Conservation (phyloP, 2,329 filamentous ascomycete genomes). For the Talaromyces islandicus region DNA sequence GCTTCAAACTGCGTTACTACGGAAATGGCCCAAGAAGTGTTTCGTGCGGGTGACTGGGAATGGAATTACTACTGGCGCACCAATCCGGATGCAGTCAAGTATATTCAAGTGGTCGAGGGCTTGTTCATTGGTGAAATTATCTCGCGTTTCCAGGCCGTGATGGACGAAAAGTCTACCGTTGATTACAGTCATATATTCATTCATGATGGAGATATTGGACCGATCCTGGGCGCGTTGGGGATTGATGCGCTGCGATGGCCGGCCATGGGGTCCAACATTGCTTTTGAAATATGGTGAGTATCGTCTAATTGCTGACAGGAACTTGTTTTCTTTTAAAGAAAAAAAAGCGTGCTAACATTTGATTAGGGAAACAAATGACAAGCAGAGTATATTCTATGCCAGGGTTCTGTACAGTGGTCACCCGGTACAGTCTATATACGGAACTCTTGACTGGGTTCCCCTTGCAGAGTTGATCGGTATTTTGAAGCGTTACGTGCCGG, state of each 20-base stretch:
- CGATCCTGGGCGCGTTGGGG: slow-evolving; percentile 28
- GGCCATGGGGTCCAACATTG: slow-evolving; percentile 34
- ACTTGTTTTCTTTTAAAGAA: neutral
- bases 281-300: slow-evolving; percentile 33
- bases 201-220: slow-evolving; percentile 35
- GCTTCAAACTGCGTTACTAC: slow-evolving; percentile 24
- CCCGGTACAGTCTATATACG: slow-evolving; percentile 16
- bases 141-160: slow-evolving; percentile 23
- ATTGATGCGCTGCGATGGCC: slow-evolving; percentile 34
- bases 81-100: slow-evolving; percentile 27
- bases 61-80: slow-evolving; percentile 37
- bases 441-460: slow-evolving; percentile 17
- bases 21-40: slow-evolving; percentile 29
- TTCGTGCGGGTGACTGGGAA: slow-evolving; percentile 37
- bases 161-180: slow-evolving; percentile 15
- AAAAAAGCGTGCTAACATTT: neutral
- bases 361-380: slow-evolving; percentile 18
- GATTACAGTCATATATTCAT: slow-evolving; percentile 32
- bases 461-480: slow-evolving; percentile 12
- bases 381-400: slow-evolving; percentile 13
- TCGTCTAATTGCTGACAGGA: neutral
- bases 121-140: slow-evolving; percentile 34
- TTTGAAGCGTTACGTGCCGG: slow-evolving; percentile 15
- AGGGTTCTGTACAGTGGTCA: slow-evolving; percentile 25
- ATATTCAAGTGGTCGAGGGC: slow-evolving; percentile 33